These are phyloP conservation scores for Mortierella alpina DNA, from an alignment of 192 early-diverging fungal genomes.

Conservation along the genomic window DNA sequence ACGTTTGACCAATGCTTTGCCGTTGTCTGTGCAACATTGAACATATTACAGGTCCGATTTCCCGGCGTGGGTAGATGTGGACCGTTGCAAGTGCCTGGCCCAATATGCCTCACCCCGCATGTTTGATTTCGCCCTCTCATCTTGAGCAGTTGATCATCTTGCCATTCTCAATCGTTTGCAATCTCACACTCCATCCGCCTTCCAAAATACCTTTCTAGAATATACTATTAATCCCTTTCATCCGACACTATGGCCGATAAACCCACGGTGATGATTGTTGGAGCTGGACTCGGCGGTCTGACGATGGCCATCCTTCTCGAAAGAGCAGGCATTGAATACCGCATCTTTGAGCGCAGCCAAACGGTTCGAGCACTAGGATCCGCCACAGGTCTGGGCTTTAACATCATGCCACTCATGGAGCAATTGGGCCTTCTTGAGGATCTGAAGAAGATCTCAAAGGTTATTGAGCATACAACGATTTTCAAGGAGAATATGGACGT, in stretches of 20 bases:
- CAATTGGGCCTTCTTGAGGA: constrained; percentile 26
- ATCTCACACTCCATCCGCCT: no score
- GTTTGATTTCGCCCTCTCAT: no score
- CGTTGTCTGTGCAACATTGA: no score
- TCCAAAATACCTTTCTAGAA: no score
- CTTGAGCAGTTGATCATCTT: no score
- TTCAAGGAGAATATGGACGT: constrained; percentile 3
- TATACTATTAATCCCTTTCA: not conserved
- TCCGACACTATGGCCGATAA: constrained; percentile 1
- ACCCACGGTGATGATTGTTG: constrained; percentile 16
- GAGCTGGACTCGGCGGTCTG: constrained; percentile 18
- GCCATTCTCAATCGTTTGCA: no score
- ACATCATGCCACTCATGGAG: constrained; percentile 19
- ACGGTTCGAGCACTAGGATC: constrained; percentile 6
- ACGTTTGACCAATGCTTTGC: no score
- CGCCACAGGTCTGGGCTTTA: constrained; percentile 1
- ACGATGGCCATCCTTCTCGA: constrained; percentile 18
- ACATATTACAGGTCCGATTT: no score
- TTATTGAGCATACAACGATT: not conserved
- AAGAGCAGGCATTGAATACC: constrained; percentile 11
- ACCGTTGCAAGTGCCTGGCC: no score
- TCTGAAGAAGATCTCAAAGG: constrained; percentile 1
- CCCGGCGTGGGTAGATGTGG: no score
- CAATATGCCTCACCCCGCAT: no score
- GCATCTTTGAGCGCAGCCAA: constrained; percentile 6